These are phyloP conservation scores for Aspergillus sojae DNA, from an alignment of 2,329 filamentous ascomycete genomes.

Conservation along the genomic window DNA sequence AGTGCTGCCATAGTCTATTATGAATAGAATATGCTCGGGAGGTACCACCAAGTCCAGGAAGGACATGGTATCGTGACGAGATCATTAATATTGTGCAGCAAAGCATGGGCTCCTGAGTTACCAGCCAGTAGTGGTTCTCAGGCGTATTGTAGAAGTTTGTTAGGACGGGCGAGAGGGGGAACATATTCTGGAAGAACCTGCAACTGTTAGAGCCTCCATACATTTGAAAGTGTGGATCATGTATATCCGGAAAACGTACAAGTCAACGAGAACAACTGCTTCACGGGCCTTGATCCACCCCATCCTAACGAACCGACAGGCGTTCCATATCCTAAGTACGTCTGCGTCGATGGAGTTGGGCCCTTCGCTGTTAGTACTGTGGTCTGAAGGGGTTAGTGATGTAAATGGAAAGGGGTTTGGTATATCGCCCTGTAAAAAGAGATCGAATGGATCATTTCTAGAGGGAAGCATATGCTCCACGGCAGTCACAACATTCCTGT, in stretches of 20 bases:
- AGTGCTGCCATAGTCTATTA: constrained; percentile 55
- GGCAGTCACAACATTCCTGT: background rate
- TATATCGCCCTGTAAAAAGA: background rate
- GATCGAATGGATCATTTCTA: background rate
- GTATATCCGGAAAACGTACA: constrained; percentile 30
- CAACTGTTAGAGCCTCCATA: background rate
- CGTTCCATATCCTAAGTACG: constrained; percentile 49
- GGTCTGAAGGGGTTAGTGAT: background rate
- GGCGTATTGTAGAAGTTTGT: constrained; percentile 51
- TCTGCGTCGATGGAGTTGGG: constrained; percentile 10
- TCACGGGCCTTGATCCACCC: constrained; percentile 58
- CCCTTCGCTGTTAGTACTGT: background rate
- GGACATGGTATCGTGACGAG: constrained; percentile 51
- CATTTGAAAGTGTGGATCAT: too few species aligned
- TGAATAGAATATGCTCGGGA: constrained; percentile 55
- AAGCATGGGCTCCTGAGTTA: constrained; percentile 55
- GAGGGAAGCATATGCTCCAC: background rate
- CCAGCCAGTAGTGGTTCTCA: constrained; percentile 49
- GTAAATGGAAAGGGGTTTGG: background rate
- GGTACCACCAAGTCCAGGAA: constrained; percentile 41
- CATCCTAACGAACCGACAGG: constrained; percentile 55
- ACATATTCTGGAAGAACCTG: constrained; percentile 52
- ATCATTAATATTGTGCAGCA: constrained; percentile 57
- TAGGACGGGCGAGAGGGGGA: constrained; percentile 52
- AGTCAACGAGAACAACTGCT: constrained; percentile 52